phyloP scores from a whole-genome alignment of 805 yeast genomes.

The Nakazawaea peltata region DNA sequence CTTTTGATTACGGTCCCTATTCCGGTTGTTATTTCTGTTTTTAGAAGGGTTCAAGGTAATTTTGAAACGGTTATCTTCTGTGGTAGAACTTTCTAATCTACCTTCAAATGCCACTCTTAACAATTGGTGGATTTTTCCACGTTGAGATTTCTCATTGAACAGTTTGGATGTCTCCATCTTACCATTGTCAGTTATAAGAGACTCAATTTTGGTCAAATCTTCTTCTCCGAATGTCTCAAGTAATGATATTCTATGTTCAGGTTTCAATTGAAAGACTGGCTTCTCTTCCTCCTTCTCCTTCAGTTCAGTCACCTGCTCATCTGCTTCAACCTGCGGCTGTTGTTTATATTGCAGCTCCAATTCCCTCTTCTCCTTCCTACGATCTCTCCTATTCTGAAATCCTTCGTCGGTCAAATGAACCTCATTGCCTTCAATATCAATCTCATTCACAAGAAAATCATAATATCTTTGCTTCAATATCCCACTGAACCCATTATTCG shows the following conservation, averaged over 20 bases:
- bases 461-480: slow-evolving; percentile 82
- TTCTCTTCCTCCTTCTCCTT: slow-evolving; percentile 13
- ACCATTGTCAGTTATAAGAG: slow-evolving; percentile 44
- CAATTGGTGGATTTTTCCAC: slow-evolving; percentile 75
- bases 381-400: slow-evolving; percentile 40
- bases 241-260: slow-evolving; percentile 39
- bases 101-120: slow-evolving; percentile 67
- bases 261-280: slow-evolving; percentile 29
- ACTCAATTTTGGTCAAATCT: slow-evolving; percentile 48
- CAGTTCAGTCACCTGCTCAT: slow-evolving; percentile 13
- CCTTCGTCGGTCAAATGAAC: slow-evolving; percentile 75
- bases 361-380: slow-evolving; percentile 34
- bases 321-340: neutral
- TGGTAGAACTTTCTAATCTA: slow-evolving; percentile 72
- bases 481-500: slow-evolving; percentile 63
- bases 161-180: slow-evolving; percentile 48
- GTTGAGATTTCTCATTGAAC: slow-evolving; percentile 59
- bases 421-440: slow-evolving; percentile 58
- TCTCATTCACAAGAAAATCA: slow-evolving; percentile 91
- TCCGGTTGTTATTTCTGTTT: slow-evolving; percentile 1
- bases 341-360: slow-evolving; percentile 27
- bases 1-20: slow-evolving; percentile 17
- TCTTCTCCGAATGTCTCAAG: slow-evolving; percentile 49
- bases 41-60: slow-evolving; percentile 44
- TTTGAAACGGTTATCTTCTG: slow-evolving; percentile 55